phyloP scores from a whole-genome alignment of 2,329 filamentous ascomycete species.

The Apiospora malaysiana region DNA sequence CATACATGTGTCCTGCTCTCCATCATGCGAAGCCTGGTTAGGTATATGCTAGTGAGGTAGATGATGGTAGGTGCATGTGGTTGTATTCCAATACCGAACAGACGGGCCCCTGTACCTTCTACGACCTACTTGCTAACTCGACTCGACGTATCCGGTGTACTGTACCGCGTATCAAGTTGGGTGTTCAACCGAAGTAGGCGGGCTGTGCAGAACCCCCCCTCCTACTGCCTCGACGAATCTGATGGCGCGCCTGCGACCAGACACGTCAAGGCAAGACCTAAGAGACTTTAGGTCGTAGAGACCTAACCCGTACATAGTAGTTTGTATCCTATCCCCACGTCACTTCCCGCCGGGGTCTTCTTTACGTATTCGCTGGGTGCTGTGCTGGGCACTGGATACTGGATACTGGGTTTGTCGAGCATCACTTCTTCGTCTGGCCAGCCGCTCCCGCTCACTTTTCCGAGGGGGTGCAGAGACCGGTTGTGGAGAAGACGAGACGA shows the following conservation, averaged over 20 bases:
- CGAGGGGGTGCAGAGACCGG: conserved; percentile 5
- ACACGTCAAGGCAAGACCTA: background rate
- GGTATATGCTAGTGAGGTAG: background rate
- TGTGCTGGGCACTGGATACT: no score
- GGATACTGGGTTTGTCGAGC: background rate
- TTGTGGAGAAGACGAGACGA: conserved; percentile 14
- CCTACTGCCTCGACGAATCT: conserved; percentile 14
- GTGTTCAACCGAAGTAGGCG: conserved; percentile 14
- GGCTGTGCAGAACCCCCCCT: background rate
- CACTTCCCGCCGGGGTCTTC: background rate
- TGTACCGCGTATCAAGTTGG: conserved; percentile 1
- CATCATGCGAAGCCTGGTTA: background rate
- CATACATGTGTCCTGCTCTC: background rate
- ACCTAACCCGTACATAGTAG: background rate
- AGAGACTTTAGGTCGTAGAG: background rate
- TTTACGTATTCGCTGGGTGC: background rate
- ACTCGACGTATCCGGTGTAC: background rate
- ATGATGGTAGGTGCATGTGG: background rate
- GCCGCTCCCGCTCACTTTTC: conserved; percentile 6
- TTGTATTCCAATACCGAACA: background rate
- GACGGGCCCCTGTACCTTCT: conserved; percentile 4
- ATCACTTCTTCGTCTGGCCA: background rate
- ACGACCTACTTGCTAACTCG: background rate
- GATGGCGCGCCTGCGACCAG: conserved; percentile 10
- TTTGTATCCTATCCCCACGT: conserved; percentile 9